These are phyloP conservation scores for Citrus reticulata DNA, from an alignment of 345 rosid genomes.

Conservation along the genomic window DNA sequence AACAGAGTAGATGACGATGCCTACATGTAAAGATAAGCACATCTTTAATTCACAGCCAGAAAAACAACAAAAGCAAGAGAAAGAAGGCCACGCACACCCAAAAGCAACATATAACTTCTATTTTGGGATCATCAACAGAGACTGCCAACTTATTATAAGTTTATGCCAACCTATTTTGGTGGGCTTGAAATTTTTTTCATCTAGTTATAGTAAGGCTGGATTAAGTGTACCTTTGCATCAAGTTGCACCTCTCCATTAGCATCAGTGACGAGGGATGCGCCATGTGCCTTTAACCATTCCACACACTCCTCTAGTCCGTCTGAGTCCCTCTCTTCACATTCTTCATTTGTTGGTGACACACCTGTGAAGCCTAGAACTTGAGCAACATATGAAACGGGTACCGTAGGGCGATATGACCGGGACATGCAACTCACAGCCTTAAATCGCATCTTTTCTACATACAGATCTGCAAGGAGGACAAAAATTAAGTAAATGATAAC, in stretches of 20 bases:
- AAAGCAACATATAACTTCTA: background rate
- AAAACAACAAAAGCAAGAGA: background rate
- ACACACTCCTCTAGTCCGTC: slow-evolving; percentile 68
- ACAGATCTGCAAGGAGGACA: slow-evolving; percentile 58
- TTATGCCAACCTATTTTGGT: background rate
- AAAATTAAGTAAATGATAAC: background rate
- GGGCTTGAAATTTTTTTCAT: background rate
- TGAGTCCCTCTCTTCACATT: slow-evolving; percentile 45
- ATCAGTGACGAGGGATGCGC: slow-evolving; percentile 62
- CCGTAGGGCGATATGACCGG: slow-evolving; percentile 83
- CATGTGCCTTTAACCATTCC: slow-evolving; percentile 91
- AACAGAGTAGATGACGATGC: slow-evolving; percentile 71
- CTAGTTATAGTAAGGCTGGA: background rate
- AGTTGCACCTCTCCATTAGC: slow-evolving; percentile 67
- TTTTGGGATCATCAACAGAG: background rate
- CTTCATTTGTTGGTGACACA: slow-evolving; percentile 33
- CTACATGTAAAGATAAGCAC: slow-evolving; percentile 33
- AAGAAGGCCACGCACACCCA: background rate
- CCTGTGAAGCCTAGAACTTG: slow-evolving; percentile 69
- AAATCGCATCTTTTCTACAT: slow-evolving; percentile 86
- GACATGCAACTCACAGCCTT: slow-evolving; percentile 88
- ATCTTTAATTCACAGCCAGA: background rate
- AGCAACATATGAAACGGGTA: slow-evolving; percentile 71
- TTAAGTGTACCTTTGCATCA: slow-evolving; percentile 65
- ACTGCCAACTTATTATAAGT: background rate